Conservation (phyloP, 805 yeast species). For the Ogataea nitratoaversa region DNA sequence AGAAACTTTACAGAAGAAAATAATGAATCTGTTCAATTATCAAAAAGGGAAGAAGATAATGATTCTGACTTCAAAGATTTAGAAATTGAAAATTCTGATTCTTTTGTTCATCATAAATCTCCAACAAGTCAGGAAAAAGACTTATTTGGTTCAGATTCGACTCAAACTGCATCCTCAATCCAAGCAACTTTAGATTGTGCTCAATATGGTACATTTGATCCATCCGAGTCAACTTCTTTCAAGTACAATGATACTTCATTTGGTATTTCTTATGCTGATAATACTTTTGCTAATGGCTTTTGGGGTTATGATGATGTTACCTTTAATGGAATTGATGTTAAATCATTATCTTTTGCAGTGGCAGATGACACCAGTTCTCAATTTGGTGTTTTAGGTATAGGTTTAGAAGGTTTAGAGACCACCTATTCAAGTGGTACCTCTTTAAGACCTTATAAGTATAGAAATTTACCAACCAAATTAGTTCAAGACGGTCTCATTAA, state of each 20-base stretch:
- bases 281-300: conserved; percentile 42
- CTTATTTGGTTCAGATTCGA: background rate
- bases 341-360: conserved; percentile 64
- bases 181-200: conserved; percentile 36
- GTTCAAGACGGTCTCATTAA: conserved; percentile 53
- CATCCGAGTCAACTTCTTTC: conserved; percentile 36
- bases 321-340: conserved; percentile 45
- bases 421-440: conserved; percentile 37
- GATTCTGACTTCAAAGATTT: too few relatives aligned
- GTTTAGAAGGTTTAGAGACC: conserved; percentile 63
- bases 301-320: conserved; percentile 63
- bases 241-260: conserved; percentile 37
- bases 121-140: too few relatives aligned
- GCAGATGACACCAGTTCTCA: conserved; percentile 62
- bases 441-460: conserved; percentile 39
- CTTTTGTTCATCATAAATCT: too few relatives aligned
- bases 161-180: conserved; percentile 3
- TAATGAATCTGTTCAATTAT: background rate
- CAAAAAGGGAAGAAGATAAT: too few relatives aligned
- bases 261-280: conserved; percentile 45
- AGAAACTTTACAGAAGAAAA: conserved; percentile 4
- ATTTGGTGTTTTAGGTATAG: conserved; percentile 72
- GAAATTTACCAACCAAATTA: conserved; percentile 63
- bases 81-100: too few relatives aligned
- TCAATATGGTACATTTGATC: conserved; percentile 45